These are phyloP conservation scores for Dalechampia spathulata DNA, from an alignment of 441 rosid species.

Conservation along the genomic window DNA sequence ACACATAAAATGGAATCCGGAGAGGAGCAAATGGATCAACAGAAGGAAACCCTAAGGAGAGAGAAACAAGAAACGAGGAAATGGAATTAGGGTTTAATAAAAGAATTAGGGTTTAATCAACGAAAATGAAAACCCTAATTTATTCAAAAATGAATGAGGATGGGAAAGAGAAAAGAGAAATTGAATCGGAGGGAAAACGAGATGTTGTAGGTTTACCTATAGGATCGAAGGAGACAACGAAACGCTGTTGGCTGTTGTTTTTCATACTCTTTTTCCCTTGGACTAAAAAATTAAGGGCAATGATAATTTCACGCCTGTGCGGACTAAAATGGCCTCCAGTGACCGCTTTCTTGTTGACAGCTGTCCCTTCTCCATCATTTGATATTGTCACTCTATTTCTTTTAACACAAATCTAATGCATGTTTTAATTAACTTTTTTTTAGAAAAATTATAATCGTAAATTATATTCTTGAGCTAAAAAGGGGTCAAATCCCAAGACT, in stretches of 20 bases:
- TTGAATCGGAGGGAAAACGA: neutral
- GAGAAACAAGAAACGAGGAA: neutral
- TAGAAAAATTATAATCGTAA: too few species aligned
- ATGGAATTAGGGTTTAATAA: neutral
- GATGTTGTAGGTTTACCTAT: neutral
- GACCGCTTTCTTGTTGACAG: conserved; percentile 1
- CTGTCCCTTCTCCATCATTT: neutral
- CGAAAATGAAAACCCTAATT: neutral
- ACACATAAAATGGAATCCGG: neutral
- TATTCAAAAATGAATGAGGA: neutral
- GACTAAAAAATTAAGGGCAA: neutral
- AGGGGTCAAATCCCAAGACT: too few species aligned
- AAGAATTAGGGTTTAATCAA: too few species aligned
- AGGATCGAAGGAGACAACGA: neutral
- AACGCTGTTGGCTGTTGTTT: too few species aligned
- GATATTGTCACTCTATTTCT: neutral
- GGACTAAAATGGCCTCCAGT: neutral
- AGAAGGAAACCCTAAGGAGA: too few species aligned
- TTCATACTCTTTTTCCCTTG: too few species aligned
- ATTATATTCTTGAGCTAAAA: too few species aligned
- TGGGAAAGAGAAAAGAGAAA: neutral
- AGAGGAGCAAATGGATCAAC: too few species aligned
- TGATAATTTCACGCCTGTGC: neutral
- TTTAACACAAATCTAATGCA: too few species aligned
- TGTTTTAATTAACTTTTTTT: too few species aligned